phyloP scores from a whole-genome alignment of 2,329 filamentous ascomycete species.

The Neonectria hederae region DNA sequence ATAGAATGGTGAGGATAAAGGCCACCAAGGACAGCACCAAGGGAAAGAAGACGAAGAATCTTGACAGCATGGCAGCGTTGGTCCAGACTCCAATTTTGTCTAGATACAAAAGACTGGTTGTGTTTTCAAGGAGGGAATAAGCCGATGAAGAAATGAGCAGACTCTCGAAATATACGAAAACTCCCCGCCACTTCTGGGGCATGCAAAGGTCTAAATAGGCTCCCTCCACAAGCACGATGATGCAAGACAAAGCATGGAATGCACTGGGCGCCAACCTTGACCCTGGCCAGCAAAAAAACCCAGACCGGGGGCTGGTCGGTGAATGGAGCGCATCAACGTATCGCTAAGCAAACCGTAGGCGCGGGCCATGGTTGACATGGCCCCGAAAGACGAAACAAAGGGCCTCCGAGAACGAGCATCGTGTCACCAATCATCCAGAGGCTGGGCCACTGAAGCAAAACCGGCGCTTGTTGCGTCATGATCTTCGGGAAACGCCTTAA shows the following conservation, averaged over 20 bases:
- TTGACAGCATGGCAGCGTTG: constrained; percentile 34
- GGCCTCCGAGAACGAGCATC: not conserved
- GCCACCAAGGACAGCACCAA: constrained; percentile 50
- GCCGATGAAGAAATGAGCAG: not conserved
- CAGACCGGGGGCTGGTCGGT: not conserved
- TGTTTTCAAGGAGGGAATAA: not conserved
- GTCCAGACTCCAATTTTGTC: not conserved
- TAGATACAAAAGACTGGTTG: not conserved
- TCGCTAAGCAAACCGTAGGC: not conserved
- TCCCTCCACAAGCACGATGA: constrained; percentile 1
- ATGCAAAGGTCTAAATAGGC: not conserved
- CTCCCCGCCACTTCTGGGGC: not conserved
- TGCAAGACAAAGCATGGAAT: not conserved
- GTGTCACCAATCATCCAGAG: not conserved
- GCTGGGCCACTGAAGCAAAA: not conserved
- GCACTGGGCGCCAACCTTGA: not conserved
- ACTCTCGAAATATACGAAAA: not conserved
- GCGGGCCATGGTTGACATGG: not conserved
- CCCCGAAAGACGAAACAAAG: constrained; percentile 14
- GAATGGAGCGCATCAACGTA: constrained; percentile 5
- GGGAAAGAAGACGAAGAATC: constrained; percentile 49
- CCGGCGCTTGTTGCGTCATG: constrained; percentile 9
- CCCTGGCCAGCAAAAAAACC: not conserved
- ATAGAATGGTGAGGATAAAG: constrained; percentile 52
- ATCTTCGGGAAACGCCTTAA: not conserved